These are phyloP conservation scores for Zygosaccharomyces pseudobailii DNA, from an alignment of 1,139 yeast genomes.

Conservation along the genomic window DNA sequence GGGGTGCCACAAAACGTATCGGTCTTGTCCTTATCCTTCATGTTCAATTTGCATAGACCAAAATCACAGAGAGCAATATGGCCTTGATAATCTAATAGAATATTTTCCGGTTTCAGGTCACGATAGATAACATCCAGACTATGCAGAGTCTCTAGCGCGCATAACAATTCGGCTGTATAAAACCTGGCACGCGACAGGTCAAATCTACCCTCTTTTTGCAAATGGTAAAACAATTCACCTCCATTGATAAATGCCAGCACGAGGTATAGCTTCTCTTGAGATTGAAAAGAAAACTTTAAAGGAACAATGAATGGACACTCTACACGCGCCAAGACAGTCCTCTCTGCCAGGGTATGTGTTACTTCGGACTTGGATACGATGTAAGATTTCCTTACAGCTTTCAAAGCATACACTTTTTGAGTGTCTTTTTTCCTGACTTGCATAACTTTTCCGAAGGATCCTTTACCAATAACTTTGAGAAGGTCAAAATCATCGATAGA, in stretches of 20 bases:
- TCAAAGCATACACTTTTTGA: conserved; percentile 86
- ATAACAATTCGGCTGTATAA: conserved; percentile 87
- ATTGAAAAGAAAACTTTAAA: conserved; percentile 88
- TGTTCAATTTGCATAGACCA: conserved; percentile 90
- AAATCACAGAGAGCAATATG: conserved; percentile 97
- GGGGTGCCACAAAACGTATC: conserved; percentile 97
- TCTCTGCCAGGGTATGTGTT: conserved; percentile 91
- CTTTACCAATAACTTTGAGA: conserved; percentile 92
- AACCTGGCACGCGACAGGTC: conserved; percentile 85
- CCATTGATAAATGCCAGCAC: conserved; percentile 94
- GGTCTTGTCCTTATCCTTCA: conserved; percentile 84
- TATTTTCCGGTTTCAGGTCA: conserved; percentile 94
- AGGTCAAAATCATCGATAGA: conserved; percentile 89
- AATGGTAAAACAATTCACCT: conserved; percentile 92
- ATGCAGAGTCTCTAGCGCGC: conserved; percentile 89
- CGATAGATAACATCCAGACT: conserved; percentile 88
- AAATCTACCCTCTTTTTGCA: conserved; percentile 87
- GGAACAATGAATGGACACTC: conserved; percentile 98
- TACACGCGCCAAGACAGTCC: conserved; percentile 89
- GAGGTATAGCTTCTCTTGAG: conserved; percentile 87
- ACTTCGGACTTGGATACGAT: conserved; percentile 93
- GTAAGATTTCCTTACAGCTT: conserved; percentile 89
- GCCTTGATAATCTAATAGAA: conserved; percentile 88
- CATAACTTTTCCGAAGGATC: conserved; percentile 98
- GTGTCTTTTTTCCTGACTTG: conserved; percentile 96